These are phyloP conservation scores for Candida taoyuanica DNA, from an alignment of 805 yeast genomes.

Conservation along the genomic window DNA sequence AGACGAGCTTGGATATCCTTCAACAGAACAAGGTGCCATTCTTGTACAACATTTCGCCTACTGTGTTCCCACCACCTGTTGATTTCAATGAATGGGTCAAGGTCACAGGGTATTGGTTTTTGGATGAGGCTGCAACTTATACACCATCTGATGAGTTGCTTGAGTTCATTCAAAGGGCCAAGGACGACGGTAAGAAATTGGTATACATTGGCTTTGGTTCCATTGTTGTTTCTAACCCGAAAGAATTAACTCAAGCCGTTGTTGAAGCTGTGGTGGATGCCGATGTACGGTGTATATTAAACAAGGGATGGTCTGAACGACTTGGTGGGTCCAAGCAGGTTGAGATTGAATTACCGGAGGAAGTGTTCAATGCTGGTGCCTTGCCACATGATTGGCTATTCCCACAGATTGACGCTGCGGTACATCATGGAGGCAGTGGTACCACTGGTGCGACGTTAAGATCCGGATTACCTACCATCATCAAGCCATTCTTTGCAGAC, in stretches of 20 bases:
- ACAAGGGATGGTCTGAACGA: constrained; percentile 94
- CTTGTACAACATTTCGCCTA: constrained; percentile 82
- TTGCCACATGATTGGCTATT: constrained; percentile 95
- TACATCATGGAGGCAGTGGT: constrained; percentile 97
- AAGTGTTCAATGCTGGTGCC: constrained; percentile 63
- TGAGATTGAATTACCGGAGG: constrained; percentile 53
- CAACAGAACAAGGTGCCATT: constrained; percentile 84
- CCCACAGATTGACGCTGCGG: constrained; percentile 85
- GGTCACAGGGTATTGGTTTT: constrained; percentile 94
- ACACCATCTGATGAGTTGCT: constrained; percentile 55
- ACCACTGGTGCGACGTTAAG: constrained; percentile 90
- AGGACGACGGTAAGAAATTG: constrained; percentile 54
- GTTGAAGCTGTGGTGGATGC: constrained; percentile 74
- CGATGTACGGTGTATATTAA: constrained; percentile 80
- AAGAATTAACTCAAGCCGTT: constrained; percentile 69
- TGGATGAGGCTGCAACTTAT: constrained; percentile 59
- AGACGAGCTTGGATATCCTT: constrained; percentile 64
- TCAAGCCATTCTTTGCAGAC: constrained; percentile 95
- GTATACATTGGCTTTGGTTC: constrained; percentile 96
- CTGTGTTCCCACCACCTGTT: constrained; percentile 85
- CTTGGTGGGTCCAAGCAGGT: constrained; percentile 33
- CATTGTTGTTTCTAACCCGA: constrained; percentile 83
- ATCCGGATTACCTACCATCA: constrained; percentile 82
- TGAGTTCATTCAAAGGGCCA: constrained; percentile 60
- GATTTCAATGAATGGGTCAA: constrained; percentile 95